Base-by-base conservation (phyloP, 768 basidiomycete species). In the Auricularia sp. region DNA sequence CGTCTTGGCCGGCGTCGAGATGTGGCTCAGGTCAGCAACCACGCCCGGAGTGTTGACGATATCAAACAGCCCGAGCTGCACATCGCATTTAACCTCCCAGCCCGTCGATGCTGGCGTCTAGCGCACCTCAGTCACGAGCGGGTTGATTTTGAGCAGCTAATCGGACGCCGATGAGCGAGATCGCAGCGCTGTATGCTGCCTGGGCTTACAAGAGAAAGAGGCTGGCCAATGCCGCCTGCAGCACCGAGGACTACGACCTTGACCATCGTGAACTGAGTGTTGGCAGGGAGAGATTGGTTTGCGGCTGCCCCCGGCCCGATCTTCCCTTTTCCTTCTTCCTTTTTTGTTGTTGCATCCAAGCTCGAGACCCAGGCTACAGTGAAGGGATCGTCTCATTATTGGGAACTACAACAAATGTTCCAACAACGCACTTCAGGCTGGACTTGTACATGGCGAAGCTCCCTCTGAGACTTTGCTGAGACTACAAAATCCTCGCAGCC, bases 41-140 rank as follows among this genome's bases (percentile, higher is more conserved):
- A 99, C 96, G 73, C 96, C 96, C 16, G 93, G 93, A n/a, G 94
- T 90, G 76, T 93, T 91, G 72, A 95, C 93, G 77, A 98, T 95
- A 92, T 98, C 96, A 75, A 82, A 98, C 66, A 98, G 85, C 63
- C 85, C 80, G 62, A 98, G 88, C 89, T 94, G 71, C 35, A 18
- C 3, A 5, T 33, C 37, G 29, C 39, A 66, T 62, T 54, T 62
- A 14, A 64, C 29, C 63, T 63, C 24, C n/a, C 58, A 63, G 59
- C n/a, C 4, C 6, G 36, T 51, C 4, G 42, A 18, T 7, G 47
- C 4, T 14, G 4, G 11, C 51, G 4, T 56, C 6, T n/a, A 36
- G 61, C 67, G 44, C 72, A 89, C 91, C 82, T 88, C 83, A 64
- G 90, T 90, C 70, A 98, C 81, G 66, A 85, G 79, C 33, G 89